These are phyloP conservation scores for Thalassiosira hispida DNA, from an alignment of 352 stramenopile species.

Conservation along the genomic window DNA sequence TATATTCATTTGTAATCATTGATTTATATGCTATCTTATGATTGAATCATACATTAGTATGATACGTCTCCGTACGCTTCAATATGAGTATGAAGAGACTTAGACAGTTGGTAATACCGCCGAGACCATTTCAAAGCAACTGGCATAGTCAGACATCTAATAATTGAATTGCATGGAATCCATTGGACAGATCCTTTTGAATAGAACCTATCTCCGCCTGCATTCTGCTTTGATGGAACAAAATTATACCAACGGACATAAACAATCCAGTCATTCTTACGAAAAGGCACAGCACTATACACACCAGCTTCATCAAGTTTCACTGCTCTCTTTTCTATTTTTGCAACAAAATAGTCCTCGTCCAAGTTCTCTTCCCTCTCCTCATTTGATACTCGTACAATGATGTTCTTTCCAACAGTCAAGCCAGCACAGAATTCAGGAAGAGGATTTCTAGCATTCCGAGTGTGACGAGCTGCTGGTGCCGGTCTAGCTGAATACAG, in stretches of 20 bases:
- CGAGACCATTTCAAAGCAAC: not conserved
- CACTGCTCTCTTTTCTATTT: not conserved
- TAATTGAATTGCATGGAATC: slow-evolving; percentile 1
- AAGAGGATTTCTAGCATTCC: not conserved
- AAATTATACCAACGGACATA: not conserved
- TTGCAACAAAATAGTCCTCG: slow-evolving; percentile 4
- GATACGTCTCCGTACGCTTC: not conserved
- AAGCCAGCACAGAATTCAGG: slow-evolving; percentile 1
- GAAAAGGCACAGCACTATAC: not conserved
- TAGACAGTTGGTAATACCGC: not conserved
- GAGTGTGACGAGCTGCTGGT: not conserved
- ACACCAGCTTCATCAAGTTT: not conserved
- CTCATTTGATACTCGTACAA: not conserved
- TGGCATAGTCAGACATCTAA: not conserved
- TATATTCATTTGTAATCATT: not conserved
- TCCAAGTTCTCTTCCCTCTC: not conserved
- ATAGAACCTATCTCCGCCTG: not conserved
- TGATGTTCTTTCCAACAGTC: not conserved
- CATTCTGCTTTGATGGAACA: not conserved
- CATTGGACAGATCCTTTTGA: not conserved
- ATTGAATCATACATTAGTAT: not conserved
- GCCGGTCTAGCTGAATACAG: not conserved
- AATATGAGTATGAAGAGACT: not conserved
- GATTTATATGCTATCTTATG: not conserved
- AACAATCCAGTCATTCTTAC: slow-evolving; percentile 8